Conservation (phyloP, 2,329 filamentous ascomycete species). For the Fusarium pseudoanthophilum region DNA sequence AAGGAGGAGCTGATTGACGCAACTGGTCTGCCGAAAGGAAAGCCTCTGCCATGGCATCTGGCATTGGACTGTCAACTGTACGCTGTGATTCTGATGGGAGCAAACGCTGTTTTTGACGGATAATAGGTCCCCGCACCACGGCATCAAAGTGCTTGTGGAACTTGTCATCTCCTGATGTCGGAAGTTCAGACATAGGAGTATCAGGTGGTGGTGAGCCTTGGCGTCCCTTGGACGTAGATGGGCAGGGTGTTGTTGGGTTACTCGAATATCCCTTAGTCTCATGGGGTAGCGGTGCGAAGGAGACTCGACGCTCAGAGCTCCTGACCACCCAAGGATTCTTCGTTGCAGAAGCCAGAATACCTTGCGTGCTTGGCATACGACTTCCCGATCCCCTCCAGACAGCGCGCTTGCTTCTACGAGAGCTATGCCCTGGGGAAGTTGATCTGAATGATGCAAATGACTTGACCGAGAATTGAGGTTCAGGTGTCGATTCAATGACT, state of each 20-base stretch:
- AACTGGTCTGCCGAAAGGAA: slow-evolving; percentile 42
- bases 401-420: slow-evolving; percentile 21
- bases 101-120: slow-evolving; percentile 45
- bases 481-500: slow-evolving; percentile 52
- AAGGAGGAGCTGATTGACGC: slow-evolving; percentile 5
- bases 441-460: slow-evolving; percentile 65
- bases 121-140: slow-evolving; percentile 51
- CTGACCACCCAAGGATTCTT: slow-evolving; percentile 49
- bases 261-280: slow-evolving; percentile 30
- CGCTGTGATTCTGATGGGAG: slow-evolving; percentile 57
- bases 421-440: slow-evolving; percentile 56
- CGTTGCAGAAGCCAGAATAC: slow-evolving; percentile 50
- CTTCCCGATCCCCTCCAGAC: slow-evolving; percentile 38
- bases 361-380: slow-evolving; percentile 48
- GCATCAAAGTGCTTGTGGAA: slow-evolving; percentile 62
- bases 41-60: slow-evolving; percentile 41
- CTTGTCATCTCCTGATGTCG: slow-evolving; percentile 49
- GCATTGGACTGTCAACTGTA: slow-evolving; percentile 37
- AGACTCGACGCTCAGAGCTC: slow-evolving; percentile 48
- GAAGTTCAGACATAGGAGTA: slow-evolving; percentile 48
- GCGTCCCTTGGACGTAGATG: slow-evolving; percentile 29
- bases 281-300: slow-evolving; percentile 51
- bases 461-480: slow-evolving; percentile 61
- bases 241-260: slow-evolving; percentile 12
- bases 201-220: slow-evolving; percentile 59